phyloP scores from a whole-genome alignment of 2,329 filamentous ascomycete genomes.

The Passalora sequoiae region DNA sequence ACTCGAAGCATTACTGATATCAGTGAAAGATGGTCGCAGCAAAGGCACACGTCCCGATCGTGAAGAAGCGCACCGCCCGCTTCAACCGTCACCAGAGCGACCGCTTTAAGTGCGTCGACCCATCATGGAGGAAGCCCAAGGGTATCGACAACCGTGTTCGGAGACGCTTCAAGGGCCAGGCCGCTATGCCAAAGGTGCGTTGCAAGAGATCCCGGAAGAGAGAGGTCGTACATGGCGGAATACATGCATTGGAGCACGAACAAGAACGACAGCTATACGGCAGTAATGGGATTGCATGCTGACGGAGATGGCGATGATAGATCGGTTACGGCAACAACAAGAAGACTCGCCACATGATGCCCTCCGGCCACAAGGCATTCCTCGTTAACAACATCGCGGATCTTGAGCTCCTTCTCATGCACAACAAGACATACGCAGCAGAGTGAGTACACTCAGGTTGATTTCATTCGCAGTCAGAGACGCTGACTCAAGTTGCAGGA shows the following conservation, averaged over 20 bases:
- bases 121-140: slow-evolving; percentile 99
- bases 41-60: slow-evolving; percentile 98
- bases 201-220: too few relatives aligned
- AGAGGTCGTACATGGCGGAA: too few relatives aligned
- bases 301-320: slow-evolving; percentile 45
- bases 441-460: slow-evolving; percentile 64
- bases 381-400: slow-evolving; percentile 95
- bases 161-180: slow-evolving; percentile 93
- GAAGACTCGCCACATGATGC: slow-evolving; percentile 98
- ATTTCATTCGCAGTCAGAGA: slow-evolving; percentile 1
- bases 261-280: too few relatives aligned
- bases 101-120: slow-evolving; percentile 85
- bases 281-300: too few relatives aligned
- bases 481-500: slow-evolving; percentile 56
- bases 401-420: slow-evolving; percentile 97
- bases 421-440: slow-evolving; percentile 98
- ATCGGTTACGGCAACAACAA: slow-evolving; percentile 99
- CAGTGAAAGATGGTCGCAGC: slow-evolving; percentile 97
- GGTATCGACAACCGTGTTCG: slow-evolving; percentile 99
- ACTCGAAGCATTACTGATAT: too few relatives aligned
- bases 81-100: slow-evolving; percentile 98
- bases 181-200: slow-evolving; percentile 95
- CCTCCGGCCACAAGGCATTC: slow-evolving; percentile 99
- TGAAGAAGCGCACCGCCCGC: slow-evolving; percentile 99
- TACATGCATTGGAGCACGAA: too few relatives aligned